Base-by-base conservation (phyloP, 1,284 basidiomycete genomes). In the Microbotryum saponariae region DNA sequence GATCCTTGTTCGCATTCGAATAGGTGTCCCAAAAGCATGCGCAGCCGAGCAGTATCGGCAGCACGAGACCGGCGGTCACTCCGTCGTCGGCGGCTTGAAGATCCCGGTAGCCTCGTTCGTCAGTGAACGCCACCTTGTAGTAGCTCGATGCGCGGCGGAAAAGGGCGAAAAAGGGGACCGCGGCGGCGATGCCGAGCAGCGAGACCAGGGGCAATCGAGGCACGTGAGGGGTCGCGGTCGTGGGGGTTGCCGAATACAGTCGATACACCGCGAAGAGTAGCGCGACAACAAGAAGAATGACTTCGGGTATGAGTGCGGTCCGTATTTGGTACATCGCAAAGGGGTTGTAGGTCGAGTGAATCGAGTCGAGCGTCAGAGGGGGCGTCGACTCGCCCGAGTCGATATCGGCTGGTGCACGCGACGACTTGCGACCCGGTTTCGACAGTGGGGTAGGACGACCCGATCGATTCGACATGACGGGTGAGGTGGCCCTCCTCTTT, bases 101-200 rank as follows among this genome's bases (percentile, higher is more conserved):
- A 46, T 65, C 59, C 25, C 73, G 62, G 57, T 73, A 74, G 3
- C 73, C 73, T 31, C 73, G 63, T 37, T 68, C 66, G 61, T 74
- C 73, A 48, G 73, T 74, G 56, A 74, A 74, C 20, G 73, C 71
- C 8, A 72, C 69, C 54, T 68, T 64, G 62, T 69, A 70, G 59
- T 72, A 67, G 27, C 50, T 27, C 0, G 29, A 45, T 2, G 58
- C 52, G 18, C 62, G 63, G 3, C 71, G 71, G 53, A 71, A 70
- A 23, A 73, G 64, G 23, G 70, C 56, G 55, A 71, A 63, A 61
- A 70, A 65, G 4, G 71, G 70, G 18, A 71, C 59, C 2, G 61
- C 46, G n/a, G 60, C 29, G 50, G 67, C 58, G 50, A 68, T 61
- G 37, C 68, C 37, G 29, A 63, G 29, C 47, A 71, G 60, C 18